Base-by-base conservation (phyloP, 768 basidiomycete species). In the Tephrocybe sp. region DNA sequence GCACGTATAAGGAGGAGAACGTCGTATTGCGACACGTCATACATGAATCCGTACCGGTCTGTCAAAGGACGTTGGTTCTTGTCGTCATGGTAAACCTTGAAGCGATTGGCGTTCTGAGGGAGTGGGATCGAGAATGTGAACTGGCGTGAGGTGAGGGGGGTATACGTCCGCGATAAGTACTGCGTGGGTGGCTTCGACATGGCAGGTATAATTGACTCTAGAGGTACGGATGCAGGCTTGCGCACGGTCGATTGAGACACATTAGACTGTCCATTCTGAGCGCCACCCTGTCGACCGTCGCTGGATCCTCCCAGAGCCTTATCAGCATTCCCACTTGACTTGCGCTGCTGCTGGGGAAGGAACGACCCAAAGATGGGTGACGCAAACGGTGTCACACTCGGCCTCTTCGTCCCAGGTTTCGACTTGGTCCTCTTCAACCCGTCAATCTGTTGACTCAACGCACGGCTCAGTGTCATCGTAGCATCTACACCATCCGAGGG, bases 31-130 rank as follows among this genome's bases (percentile, higher is more conserved):
- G 84, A 81, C 1, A 92, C 78, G 56, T 93, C 91, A 51, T 94
- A 94, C 65, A 94, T 85, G 70, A 94, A 94, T 0, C 93, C 93
- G 59, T 86, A 94, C 4, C 91, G 83, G 53, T 94, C 93, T 16
- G 91, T 91, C 49, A 93, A 69, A 3, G 80, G 80, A 41, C 79
- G 73, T 43, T 78, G 75, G 49, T 68, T 75, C 55, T 75, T 72
- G 29, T 80, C 78, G 38, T 75, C 74, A 16, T 72, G 72, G 42
- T 79, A 73, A 16, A 75, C 66, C 15, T 68, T 74, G 56, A 78
- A 80, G 33, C 76, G 73, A 39, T 82, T 79, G 0, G 83, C 80
- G 6, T 80, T 72, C 51, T 79, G 76, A 0, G 58, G 81, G 8
- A 79, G 67, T 2, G 84, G 81, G 30, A 88, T 82, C 3, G 80